phyloP scores from a whole-genome alignment of 139 green algal species.

The Volvox africanus region DNA sequence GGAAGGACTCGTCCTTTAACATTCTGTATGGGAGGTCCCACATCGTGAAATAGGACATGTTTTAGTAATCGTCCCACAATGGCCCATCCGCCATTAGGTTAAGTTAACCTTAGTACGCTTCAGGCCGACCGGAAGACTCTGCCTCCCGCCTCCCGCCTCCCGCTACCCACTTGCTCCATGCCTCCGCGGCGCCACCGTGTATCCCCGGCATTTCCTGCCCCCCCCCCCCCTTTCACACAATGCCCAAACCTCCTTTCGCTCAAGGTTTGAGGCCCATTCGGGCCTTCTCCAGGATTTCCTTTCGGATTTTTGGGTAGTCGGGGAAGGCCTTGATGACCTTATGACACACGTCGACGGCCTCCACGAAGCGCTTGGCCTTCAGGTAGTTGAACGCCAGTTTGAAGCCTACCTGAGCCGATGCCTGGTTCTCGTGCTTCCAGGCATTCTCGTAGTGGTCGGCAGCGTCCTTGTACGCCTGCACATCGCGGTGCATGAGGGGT shows the following conservation, averaged over 20 bases:
- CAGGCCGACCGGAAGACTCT: not conserved
- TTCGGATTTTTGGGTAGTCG: slow-evolving; percentile 79
- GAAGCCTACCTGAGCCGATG: slow-evolving; percentile 70
- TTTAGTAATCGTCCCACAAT: no score
- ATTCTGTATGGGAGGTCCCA: no score
- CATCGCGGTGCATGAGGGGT: not conserved
- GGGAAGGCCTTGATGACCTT: slow-evolving; percentile 81
- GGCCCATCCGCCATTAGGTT: no score
- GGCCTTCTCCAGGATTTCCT: slow-evolving; percentile 85
- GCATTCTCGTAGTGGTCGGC: slow-evolving; percentile 84
- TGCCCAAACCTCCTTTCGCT: not conserved
- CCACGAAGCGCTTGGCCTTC: slow-evolving; percentile 79
- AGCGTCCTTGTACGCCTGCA: slow-evolving; percentile 81
- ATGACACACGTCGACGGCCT: slow-evolving; percentile 82
- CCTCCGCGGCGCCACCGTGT: not conserved
- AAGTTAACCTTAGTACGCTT: no score
- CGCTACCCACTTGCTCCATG: not conserved
- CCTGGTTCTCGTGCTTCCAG: slow-evolving; percentile 75
- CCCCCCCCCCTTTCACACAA: not conserved
- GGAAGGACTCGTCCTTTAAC: no score
- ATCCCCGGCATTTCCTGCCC: not conserved
- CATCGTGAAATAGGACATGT: no score
- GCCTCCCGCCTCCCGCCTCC: not conserved
- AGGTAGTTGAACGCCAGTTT: slow-evolving; percentile 89
- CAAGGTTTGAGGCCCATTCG: slow-evolving; percentile 64